phyloP scores from a whole-genome alignment of 2,329 filamentous ascomycete genomes.

The Monosporascus sp. region DNA sequence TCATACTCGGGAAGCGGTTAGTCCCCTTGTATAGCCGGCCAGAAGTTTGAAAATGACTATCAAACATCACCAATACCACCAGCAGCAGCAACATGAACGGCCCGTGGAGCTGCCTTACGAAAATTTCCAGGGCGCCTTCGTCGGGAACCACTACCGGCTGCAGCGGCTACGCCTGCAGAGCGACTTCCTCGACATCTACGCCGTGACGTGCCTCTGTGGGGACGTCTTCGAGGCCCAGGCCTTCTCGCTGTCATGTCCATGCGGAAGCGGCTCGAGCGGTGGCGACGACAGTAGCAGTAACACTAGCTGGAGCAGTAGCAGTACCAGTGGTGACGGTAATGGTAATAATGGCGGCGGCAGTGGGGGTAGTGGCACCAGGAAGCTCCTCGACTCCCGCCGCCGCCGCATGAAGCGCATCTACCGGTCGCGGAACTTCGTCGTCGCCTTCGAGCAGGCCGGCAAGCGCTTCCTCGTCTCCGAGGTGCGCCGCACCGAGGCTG shows the following conservation, averaged over 20 bases:
- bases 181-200: slow-evolving; percentile 7
- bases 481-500: background rate
- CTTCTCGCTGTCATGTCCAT: slow-evolving; percentile 6
- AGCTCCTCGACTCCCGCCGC: slow-evolving; percentile 4
- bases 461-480: slow-evolving; percentile 4
- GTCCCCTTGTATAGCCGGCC: background rate
- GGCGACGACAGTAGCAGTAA: background rate
- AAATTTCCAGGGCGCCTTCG: background rate
- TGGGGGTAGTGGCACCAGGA: background rate
- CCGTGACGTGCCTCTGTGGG: slow-evolving; percentile 2
- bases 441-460: slow-evolving; percentile 2
- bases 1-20: background rate
- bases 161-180: slow-evolving; percentile 6
- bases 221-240: slow-evolving; percentile 6
- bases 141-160: slow-evolving; percentile 1
- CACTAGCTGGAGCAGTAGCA: background rate
- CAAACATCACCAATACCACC: background rate
- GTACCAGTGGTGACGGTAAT: background rate
- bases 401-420: slow-evolving; percentile 8
- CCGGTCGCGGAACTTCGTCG: slow-evolving; percentile 7
- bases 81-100: background rate
- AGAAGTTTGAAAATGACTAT: background rate
- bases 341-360: background rate
- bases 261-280: background rate
- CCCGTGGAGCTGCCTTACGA: background rate